Base-by-base conservation (phyloP, 306 rosid genomes). In the Purshia tridentata region DNA sequence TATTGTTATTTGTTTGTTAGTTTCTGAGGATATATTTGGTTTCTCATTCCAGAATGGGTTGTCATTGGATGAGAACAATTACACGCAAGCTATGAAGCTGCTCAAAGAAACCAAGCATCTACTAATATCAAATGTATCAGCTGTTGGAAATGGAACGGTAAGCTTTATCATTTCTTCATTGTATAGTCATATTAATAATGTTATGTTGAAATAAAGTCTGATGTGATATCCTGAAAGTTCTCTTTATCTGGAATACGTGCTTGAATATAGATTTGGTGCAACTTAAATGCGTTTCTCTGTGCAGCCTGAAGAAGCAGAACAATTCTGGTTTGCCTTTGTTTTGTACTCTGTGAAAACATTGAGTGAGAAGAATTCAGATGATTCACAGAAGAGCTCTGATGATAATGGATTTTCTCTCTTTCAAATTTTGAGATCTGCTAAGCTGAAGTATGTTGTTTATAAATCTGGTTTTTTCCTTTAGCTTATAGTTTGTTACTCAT, bases 261-360 rank as follows among this genome's bases (percentile, higher is more conserved):
- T 67, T 48, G 8, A 8, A 46, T 65, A 37, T 65, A 11, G 51
- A 46, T 75, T 58, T 29, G 51, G 42, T 65, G 50, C 76, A 15
- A 75, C 52, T 47, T 48, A 69, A 23, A 51, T 64, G 56, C 55
- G 4, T 78, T 41, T 73, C 18, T 69, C 6, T 82, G 74, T 80
- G 67, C 89, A 93, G 98, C 79, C 86, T 52, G 96, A 91, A 78
- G 98, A 93, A 83, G 92, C 96, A 37, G 93, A 86, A 58, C 84
- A 96, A 16, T 86, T 74, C 76, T 93, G 98, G 98, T 91, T 80
- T 85, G 85, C 92, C n/a, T 89, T 91, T 76, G 78, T 86, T 82
- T 76, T 89, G 72, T 93, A 84, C 81, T 81, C 96, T 16, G 76
- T 88, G 70, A 91, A 88, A 86, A 88, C 86, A 72, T 76, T 93